Evolutionary conservation across 23 red algal genomes (phyloP).

Genomic region (Gracilaria caudata): DNA sequence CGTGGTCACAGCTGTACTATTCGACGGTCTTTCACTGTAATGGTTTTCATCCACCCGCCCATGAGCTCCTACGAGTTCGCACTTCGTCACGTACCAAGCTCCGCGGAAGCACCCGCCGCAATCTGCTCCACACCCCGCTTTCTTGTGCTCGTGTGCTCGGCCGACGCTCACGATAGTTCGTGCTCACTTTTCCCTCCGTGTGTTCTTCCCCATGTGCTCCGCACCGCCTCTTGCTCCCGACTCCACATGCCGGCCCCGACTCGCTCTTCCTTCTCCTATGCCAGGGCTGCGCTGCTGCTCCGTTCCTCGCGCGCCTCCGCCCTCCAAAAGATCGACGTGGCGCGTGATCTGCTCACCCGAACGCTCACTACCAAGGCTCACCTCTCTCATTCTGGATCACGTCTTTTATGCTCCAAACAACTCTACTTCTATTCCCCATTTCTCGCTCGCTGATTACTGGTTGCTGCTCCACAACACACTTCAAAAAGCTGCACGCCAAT

Average conservation of each 20-base stretch:
- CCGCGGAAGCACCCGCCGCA: no score
- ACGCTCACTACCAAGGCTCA: background rate
- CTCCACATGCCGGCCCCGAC: background rate
- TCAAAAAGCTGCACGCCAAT: background rate
- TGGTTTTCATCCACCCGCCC: no score
- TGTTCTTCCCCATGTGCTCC: no score
- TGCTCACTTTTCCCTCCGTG: no score
- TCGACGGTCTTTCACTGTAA: no score
- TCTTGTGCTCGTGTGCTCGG: no score
- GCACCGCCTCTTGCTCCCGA: no score
- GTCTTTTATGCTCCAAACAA: background rate
- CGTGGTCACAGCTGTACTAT: no score
- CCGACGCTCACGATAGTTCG: no score
- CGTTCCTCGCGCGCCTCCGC: background rate
- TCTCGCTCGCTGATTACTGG: background rate
- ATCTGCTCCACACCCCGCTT: no score
- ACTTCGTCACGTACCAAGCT: no score
- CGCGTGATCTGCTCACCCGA: background rate
- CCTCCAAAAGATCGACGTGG: background rate
- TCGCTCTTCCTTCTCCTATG: conserved; percentile 2
- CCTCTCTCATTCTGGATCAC: background rate
- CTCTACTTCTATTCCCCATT: background rate
- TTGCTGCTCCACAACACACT: background rate
- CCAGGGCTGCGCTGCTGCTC: background rate
- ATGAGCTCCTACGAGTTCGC: no score